Percentiles rank a stretch among this genome's conserved stretches.
Evolutionary conservation across 2,329 filamentous ascomycete genomes (phyloP).

Genomic region (Arachnopeziza araneosa): DNA sequence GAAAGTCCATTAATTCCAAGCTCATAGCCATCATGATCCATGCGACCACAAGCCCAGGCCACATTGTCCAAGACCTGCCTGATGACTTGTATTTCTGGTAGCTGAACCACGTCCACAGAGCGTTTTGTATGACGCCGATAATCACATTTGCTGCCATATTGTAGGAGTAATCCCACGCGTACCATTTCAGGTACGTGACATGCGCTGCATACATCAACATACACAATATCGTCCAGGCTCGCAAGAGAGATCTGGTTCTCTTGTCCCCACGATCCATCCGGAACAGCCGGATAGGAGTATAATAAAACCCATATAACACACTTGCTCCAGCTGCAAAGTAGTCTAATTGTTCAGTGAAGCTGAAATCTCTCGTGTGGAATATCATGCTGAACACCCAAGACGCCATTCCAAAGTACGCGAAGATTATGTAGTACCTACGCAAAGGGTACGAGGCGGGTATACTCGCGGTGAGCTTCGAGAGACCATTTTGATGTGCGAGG

Average conservation of each 20-base stretch:
- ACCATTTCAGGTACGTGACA: slow-evolving; percentile 76
- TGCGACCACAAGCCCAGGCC: slow-evolving; percentile 85
- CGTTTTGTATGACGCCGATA: slow-evolving; percentile 72
- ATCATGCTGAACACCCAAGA: slow-evolving; percentile 87
- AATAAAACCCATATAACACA: slow-evolving; percentile 88
- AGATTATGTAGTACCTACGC: slow-evolving; percentile 71
- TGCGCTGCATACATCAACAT: slow-evolving; percentile 66
- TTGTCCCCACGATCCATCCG: slow-evolving; percentile 59
- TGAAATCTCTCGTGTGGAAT: slow-evolving; percentile 88
- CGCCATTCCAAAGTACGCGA: slow-evolving; percentile 75
- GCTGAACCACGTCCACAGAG: slow-evolving; percentile 83
- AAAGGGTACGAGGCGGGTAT: slow-evolving; percentile 72
- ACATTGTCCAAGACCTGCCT: slow-evolving; percentile 72
- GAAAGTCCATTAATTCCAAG: slow-evolving; percentile 89
- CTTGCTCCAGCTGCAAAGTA: slow-evolving; percentile 91
- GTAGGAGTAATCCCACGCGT: slow-evolving; percentile 92
- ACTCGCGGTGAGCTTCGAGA: slow-evolving; percentile 60
- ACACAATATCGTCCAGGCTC: slow-evolving; percentile 73
- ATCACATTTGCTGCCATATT: slow-evolving; percentile 95
- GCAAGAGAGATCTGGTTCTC: slow-evolving; percentile 44
- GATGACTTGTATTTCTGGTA: slow-evolving; percentile 66
- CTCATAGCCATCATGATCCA: slow-evolving; percentile 95
- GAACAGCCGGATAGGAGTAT: slow-evolving; percentile 75
- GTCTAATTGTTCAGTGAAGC: slow-evolving; percentile 84
- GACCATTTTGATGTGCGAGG: slow-evolving; percentile 74